Base-by-base conservation (phyloP, 805 yeast genomes). In the Sungouiella blattae region DNA sequence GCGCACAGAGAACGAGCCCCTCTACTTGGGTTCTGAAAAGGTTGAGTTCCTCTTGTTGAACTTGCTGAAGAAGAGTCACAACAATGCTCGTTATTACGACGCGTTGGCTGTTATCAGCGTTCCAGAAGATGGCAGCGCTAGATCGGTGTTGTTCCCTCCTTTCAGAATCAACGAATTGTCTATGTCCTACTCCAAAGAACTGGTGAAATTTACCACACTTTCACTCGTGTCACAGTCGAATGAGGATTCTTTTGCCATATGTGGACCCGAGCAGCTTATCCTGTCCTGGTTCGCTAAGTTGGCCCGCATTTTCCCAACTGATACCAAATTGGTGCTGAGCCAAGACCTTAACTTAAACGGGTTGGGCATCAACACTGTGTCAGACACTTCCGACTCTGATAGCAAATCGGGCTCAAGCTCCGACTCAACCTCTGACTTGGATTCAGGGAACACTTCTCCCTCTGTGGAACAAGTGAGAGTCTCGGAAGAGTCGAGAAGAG, bases 101-200 rank as follows among this genome's bases (percentile, higher is more conserved):
- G 57, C 73, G 5, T 57, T 67, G 46, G 73, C 71, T 5, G 49
- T 67, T 11, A 44, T 67, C 32, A 43, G 50, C 3, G 37, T 57
- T 12, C 55, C 57, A 6, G 27, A 31, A n/a, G 46, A 43, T 14
- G 29, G 30, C 6, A 43, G 36, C 3, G 39, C 58, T 1, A 50
- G 72, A 18, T 56, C 62, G 7, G 57, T 67, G 22, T 36, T 67
- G 42, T 67, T 49, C 41, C 72, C 73, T 6, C 73, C 73, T 1
- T 67, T 67, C 43, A 42, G 73, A 32, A 43, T 62, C 33, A 63
- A 64, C 39, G 70, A 64, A 36, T 47, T 64, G 14, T 45, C 60
- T 11, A 47, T 62, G 32, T 32, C 49, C 18, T 41, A 42, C 23
- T 35, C 48, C 7, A 22, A 38, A 18, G 43, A 34, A 18, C 32